Evolutionary conservation across 306 rosid genomes (phyloP).

Genomic region (Quillaja saponaria): DNA sequence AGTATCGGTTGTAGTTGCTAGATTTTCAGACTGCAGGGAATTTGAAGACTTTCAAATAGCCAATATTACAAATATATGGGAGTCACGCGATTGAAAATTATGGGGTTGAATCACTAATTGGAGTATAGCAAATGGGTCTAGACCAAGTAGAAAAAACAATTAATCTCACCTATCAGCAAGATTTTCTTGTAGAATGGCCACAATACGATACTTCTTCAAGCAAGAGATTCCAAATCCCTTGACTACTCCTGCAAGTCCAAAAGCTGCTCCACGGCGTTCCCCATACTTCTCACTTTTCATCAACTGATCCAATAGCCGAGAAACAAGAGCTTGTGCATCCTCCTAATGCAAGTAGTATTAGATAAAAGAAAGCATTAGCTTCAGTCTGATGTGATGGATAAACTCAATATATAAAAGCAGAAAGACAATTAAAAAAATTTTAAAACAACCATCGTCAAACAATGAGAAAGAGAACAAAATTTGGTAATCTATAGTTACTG

Average conservation of each 20-base stretch:
- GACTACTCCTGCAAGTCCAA: slow-evolving; percentile 94
- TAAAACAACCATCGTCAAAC: no score
- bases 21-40: no score
- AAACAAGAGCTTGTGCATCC: slow-evolving; percentile 75
- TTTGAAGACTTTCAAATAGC: no score
- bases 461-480: no score
- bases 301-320: slow-evolving; percentile 75
- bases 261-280: slow-evolving; percentile 97
- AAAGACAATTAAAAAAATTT: no score
- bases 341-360: slow-evolving; percentile 53
- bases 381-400: slow-evolving; percentile 22
- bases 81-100: no score
- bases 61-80: no score
- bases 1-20: no score
- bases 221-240: slow-evolving; percentile 87
- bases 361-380: slow-evolving; percentile 21
- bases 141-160: slow-evolving; percentile 3
- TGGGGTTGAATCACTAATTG: no score
- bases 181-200: slow-evolving; percentile 64
- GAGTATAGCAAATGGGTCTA: not conserved
- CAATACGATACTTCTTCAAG: slow-evolving; percentile 79
- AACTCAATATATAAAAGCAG: slow-evolving; percentile 16
- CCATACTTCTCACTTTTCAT: slow-evolving; percentile 94
- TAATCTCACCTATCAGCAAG: slow-evolving; percentile 76
- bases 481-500: no score